phyloP scores from a whole-genome alignment of 805 yeast species.

The Saturnispora sekii region DNA sequence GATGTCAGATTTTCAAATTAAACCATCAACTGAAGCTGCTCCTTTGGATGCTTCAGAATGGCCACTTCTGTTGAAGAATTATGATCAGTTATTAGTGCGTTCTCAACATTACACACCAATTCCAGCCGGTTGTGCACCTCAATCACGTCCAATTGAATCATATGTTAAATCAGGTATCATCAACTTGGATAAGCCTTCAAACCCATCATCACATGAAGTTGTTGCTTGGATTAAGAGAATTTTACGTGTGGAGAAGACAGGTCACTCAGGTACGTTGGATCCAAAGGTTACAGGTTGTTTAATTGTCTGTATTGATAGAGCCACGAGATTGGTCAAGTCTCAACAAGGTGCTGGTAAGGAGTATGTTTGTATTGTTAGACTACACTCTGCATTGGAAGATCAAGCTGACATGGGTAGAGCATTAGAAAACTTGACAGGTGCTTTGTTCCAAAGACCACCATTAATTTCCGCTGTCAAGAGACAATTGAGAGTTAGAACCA shows the following conservation, averaged over 20 bases:
- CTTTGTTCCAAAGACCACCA: constrained; percentile 98
- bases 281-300: constrained; percentile 96
- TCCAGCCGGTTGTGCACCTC: constrained; percentile 90
- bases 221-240: constrained; percentile 99
- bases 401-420: constrained; percentile 79
- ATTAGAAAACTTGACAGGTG: constrained; percentile 94
- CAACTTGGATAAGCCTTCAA: constrained; percentile 95
- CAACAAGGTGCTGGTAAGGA: constrained; percentile 99
- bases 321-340: constrained; percentile 94
- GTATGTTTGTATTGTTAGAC: constrained; percentile 94
- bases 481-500: constrained; percentile 96
- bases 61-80: constrained; percentile 91
- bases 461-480: constrained; percentile 98
- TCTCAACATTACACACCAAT: constrained; percentile 97
- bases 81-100: constrained; percentile 88
- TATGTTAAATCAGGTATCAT: constrained; percentile 93
- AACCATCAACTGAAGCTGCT: constrained; percentile 76
- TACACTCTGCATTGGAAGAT: constrained; percentile 87
- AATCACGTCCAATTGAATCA: constrained; percentile 84
- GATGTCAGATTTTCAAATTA: constrained; percentile 52
- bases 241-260: constrained; percentile 91
- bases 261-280: constrained; percentile 98
- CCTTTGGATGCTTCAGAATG: constrained; percentile 84
- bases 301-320: constrained; percentile 96
- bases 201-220: constrained; percentile 98